Evolutionary conservation across 2,329 filamentous ascomycete genomes (phyloP).

Genomic region (Polytolypa hystricis): DNA sequence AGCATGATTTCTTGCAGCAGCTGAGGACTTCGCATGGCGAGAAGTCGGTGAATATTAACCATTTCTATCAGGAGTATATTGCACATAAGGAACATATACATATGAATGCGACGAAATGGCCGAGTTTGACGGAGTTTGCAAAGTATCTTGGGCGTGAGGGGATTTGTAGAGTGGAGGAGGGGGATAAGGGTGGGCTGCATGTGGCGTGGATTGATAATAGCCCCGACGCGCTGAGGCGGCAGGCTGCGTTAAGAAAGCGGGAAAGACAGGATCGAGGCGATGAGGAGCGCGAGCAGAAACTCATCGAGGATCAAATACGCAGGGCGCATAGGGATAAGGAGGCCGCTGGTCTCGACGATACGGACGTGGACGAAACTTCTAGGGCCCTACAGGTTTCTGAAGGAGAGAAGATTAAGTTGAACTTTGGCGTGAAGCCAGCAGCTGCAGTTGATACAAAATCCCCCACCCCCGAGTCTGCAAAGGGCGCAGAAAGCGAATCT

Average conservation of each 20-base stretch:
- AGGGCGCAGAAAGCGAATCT: neutral
- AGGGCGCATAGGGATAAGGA: conserved; percentile 44
- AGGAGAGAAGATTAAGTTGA: conserved; percentile 13
- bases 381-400: conserved; percentile 10
- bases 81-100: conserved; percentile 78
- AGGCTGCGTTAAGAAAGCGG: conserved; percentile 71
- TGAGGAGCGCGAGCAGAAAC: conserved; percentile 77
- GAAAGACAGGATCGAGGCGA: conserved; percentile 83
- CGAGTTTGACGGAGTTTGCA: conserved; percentile 76
- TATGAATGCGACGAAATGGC: conserved; percentile 89
- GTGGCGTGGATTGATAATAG: conserved; percentile 88
- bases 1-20: conserved; percentile 64
- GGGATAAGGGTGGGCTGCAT: conserved; percentile 65
- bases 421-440: conserved; percentile 6
- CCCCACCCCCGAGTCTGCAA: neutral
- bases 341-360: conserved; percentile 1
- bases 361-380: conserved; percentile 1
- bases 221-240: conserved; percentile 67
- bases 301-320: conserved; percentile 77
- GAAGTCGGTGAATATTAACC: conserved; percentile 78
- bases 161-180: conserved; percentile 82
- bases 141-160: conserved; percentile 79
- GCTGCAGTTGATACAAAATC: conserved; percentile 1
- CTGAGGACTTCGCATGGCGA: conserved; percentile 79
- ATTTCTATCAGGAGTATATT: conserved; percentile 94